A percentile compares a stretch with the other conserved stretches of the same genome.
phyloP scores from a whole-genome alignment of 805 yeast species.

The Cyberlindnera nakhonratchasimensis region DNA sequence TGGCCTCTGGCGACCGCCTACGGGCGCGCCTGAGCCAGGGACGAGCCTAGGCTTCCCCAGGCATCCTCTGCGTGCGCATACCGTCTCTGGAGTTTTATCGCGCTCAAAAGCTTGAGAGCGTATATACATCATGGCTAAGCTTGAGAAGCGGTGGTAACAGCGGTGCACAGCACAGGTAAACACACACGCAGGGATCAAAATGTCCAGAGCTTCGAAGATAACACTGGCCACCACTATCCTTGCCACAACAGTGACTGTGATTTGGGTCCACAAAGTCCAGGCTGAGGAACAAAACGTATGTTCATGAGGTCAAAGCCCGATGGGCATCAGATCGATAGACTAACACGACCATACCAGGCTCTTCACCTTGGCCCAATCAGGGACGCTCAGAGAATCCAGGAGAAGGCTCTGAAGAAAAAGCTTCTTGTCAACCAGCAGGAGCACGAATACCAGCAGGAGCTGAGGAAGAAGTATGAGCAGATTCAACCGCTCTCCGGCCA shows the following conservation, averaged over 20 bases:
- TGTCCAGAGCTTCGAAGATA: slow-evolving; percentile 79
- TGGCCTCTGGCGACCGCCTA: too few species aligned
- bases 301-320: slow-evolving; percentile 10
- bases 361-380: slow-evolving; percentile 81
- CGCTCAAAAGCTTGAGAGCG: too few species aligned
- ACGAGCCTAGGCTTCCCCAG: too few species aligned
- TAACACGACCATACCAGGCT: slow-evolving; percentile 36
- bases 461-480: slow-evolving; percentile 52
- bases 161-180: background rate
- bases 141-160: background rate
- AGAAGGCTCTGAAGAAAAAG: slow-evolving; percentile 31
- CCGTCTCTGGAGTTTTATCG: too few species aligned
- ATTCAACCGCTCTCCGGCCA: slow-evolving; percentile 64
- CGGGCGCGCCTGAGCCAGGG: too few species aligned
- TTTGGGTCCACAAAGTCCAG: slow-evolving; percentile 70
- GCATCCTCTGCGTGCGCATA: background rate
- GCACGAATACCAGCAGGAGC: slow-evolving; percentile 59
- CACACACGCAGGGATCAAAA: background rate
- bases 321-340: slow-evolving; percentile 6
- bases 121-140: too few species aligned
- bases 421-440: slow-evolving; percentile 52
- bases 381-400: slow-evolving; percentile 55
- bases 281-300: slow-evolving; percentile 60
- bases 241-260: slow-evolving; percentile 55
- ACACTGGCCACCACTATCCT: slow-evolving; percentile 61